Base-by-base conservation (phyloP, 139 green algal species). In the Nannochloris sp. region DNA sequence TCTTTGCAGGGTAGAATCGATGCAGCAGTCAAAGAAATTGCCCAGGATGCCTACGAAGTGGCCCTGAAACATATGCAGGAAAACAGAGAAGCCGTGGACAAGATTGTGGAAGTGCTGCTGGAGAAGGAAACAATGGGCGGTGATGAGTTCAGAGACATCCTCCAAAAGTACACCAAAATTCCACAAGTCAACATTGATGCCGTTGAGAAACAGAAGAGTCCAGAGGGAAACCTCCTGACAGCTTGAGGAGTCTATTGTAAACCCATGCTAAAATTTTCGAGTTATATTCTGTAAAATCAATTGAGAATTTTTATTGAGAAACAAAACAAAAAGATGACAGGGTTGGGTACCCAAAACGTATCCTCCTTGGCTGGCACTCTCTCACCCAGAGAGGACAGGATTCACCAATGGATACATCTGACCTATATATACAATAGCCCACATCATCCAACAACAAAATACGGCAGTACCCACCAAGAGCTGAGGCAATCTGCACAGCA, bases 51-150 rank as follows among this genome's bases (percentile, higher is more conserved):
- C 4, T 90, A 89, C 59, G 68, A 77, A 64, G 44, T 78, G 21
- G 89, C 90, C 4, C 73, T 97, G 5, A 48, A 67, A 24, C 86
- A 93, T 31, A 87, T 97, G 68, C 60, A 69, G 21, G 79, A 96
- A 53, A 95, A 95, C 81, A 78, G 93, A 21, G 83, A 91, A 67
- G 92, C 89, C 7, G 95, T 97, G 59, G 93, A 99, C 72, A 71
- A 70, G 31, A 92, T 96, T 63, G 82, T 90, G 14, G 92, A 97
- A 79, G 75, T 83, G 48, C 80, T 99, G 58, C 56, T 97, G 43
- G 88, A 97, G 79, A 93, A 94, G 70, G 93, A 99, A 86, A 97
- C 89, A 1, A 87, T 99, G 15, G 86, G 73, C 15, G 90, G 89
- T n/a, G 76, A 92, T 18, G 80, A 96, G 78, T 98, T 99, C 86